A percentile compares a stretch with the other conserved stretches of the same genome.
phyloP scores from a whole-genome alignment of 352 stramenopile genomes.

The Phytophthora ramorum region DNA sequence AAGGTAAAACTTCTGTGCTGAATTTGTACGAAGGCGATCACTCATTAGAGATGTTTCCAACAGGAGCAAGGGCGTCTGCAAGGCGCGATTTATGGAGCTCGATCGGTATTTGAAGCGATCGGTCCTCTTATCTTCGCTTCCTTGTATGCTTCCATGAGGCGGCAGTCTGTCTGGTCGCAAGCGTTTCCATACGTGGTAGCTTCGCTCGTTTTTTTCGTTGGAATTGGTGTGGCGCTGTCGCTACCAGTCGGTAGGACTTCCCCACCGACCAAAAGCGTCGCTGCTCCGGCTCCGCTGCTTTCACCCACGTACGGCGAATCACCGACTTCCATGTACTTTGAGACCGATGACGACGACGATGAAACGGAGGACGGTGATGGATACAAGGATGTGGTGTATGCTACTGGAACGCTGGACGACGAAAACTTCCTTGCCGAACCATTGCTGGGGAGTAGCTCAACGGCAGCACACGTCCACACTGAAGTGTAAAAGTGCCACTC shows the following conservation, averaged over 20 bases:
- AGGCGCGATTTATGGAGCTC: constrained; percentile 71
- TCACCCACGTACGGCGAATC: constrained; percentile 49
- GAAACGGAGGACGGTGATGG: constrained; percentile 20
- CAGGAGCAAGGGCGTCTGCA: constrained; percentile 81
- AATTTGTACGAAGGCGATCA: not conserved
- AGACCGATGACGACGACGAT: constrained; percentile 58
- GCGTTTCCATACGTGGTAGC: constrained; percentile 70
- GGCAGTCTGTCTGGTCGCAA: constrained; percentile 48
- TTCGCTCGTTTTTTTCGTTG: constrained; percentile 53
- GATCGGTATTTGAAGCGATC: constrained; percentile 67
- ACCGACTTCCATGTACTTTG: constrained; percentile 52
- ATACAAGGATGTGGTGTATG: constrained; percentile 24
- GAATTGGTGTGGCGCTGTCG: constrained; percentile 55
- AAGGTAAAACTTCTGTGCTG: constrained; percentile 33
- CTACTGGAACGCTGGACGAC: constrained; percentile 29
- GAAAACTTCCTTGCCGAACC: constrained; percentile 55
- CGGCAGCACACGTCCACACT: constrained; percentile 13
- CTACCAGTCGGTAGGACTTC: constrained; percentile 40
- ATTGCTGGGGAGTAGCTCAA: constrained; percentile 40
- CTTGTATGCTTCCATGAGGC: constrained; percentile 64
- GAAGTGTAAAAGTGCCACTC: constrained; percentile 11
- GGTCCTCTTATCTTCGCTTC: constrained; percentile 63
- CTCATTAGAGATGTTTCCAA: constrained; percentile 4
- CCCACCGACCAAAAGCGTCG: constrained; percentile 14
- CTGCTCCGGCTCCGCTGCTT: constrained; percentile 36